Conservation (phyloP, 164 flowering plant genomes). For the Berberis thunbergii region DNA sequence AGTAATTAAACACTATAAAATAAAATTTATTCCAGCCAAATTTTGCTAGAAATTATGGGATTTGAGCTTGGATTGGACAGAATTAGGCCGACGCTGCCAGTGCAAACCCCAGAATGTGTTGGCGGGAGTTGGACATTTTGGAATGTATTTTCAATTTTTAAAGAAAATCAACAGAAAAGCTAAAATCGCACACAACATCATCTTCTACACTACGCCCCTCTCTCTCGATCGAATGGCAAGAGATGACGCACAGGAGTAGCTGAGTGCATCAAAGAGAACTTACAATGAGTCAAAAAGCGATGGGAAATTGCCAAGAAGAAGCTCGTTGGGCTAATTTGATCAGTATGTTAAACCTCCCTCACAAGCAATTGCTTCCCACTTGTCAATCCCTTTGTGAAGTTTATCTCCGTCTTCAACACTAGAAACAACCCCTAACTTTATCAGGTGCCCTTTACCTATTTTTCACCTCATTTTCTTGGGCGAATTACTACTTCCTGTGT, state of each 20-base stretch:
- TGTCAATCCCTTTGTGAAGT: slow-evolving; percentile 93
- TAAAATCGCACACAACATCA: neutral
- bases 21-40: too few species aligned
- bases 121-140: too few species aligned
- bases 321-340: slow-evolving; percentile 94
- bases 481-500: neutral
- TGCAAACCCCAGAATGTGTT: too few species aligned
- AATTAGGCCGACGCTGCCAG: too few species aligned
- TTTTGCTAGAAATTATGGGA: too few species aligned
- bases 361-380: slow-evolving; percentile 68
- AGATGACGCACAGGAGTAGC: slow-evolving; percentile 27
- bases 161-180: too few species aligned
- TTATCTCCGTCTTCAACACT: slow-evolving; percentile 58
- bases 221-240: slow-evolving; percentile 9
- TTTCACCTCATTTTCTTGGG: neutral
- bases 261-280: slow-evolving; percentile 59
- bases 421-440: slow-evolving; percentile 61
- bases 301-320: slow-evolving; percentile 74
- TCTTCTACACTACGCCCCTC: neutral
- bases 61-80: too few species aligned
- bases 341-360: slow-evolving; percentile 55
- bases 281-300: slow-evolving; percentile 46
- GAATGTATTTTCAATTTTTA: too few species aligned
- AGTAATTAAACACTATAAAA: too few species aligned
- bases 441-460: slow-evolving; percentile 49